phyloP scores from a whole-genome alignment of 495 filamentous ascomycete species.

The Penicillium egyptiacum region DNA sequence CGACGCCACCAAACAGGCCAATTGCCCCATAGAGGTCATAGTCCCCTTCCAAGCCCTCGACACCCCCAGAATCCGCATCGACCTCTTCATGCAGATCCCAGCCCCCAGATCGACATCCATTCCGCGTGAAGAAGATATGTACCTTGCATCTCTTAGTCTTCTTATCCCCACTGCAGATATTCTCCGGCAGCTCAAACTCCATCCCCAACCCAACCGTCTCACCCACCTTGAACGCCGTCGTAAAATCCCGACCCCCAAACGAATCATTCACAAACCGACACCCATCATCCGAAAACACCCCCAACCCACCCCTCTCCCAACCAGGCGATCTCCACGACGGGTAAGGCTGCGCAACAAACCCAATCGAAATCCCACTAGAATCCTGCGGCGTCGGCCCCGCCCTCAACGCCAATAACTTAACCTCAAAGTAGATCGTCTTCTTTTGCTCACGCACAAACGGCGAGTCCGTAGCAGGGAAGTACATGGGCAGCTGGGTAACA shows the following conservation, averaged over 20 bases:
- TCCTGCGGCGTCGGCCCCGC: slow-evolving; percentile 30
- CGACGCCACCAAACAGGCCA: slow-evolving; percentile 70
- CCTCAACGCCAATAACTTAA: slow-evolving; percentile 54
- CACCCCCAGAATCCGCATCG: slow-evolving; percentile 65
- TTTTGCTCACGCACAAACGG: slow-evolving; percentile 55
- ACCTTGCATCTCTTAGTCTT: slow-evolving; percentile 39
- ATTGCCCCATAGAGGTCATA: slow-evolving; percentile 80
- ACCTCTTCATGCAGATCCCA: slow-evolving; percentile 87
- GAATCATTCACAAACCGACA: slow-evolving; percentile 83
- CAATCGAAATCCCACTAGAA: slow-evolving; percentile 68
- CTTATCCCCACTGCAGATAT: slow-evolving; percentile 15
- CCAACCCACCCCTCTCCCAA: slow-evolving; percentile 86
- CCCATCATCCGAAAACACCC: slow-evolving; percentile 88
- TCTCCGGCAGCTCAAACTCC: slow-evolving; percentile 51
- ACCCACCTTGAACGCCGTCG: slow-evolving; percentile 49
- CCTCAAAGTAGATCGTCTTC: slow-evolving; percentile 78
- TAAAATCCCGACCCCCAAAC: slow-evolving; percentile 79
- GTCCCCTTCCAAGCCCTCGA: slow-evolving; percentile 74
- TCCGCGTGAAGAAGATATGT: slow-evolving; percentile 75
- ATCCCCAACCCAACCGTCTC: slow-evolving; percentile 70
- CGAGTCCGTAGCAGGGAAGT: slow-evolving; percentile 66
- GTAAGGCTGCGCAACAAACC: slow-evolving; percentile 79
- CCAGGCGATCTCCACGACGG: slow-evolving; percentile 85
- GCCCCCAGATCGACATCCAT: slow-evolving; percentile 61
- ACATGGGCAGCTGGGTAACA: slow-evolving; percentile 70